A percentile compares a stretch with the other conserved stretches of the same genome.
Conservation (phyloP, 331 rosid genomes). For the Quercus phellos region DNA sequence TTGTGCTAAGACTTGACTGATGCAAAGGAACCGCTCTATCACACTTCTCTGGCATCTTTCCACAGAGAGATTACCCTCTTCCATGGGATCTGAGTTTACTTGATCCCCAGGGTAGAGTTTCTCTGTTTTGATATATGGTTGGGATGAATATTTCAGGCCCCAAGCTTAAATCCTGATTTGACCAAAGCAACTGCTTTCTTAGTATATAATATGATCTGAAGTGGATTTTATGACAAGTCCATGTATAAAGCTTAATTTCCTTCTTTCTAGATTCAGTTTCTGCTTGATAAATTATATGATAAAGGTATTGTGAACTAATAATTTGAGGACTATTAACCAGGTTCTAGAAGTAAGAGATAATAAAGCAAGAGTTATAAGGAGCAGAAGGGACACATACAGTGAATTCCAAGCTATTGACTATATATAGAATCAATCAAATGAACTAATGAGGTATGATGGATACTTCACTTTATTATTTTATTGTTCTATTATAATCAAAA, state of each 20-base stretch:
- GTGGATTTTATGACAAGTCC: neutral
- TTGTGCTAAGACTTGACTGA: neutral
- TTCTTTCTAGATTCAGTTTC: slow-evolving; percentile 1
- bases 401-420: slow-evolving; percentile 57
- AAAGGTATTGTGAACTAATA: slow-evolving; percentile 7
- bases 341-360: slow-evolving; percentile 71
- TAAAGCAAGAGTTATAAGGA: slow-evolving; percentile 67
- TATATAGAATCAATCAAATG: slow-evolving; percentile 27
- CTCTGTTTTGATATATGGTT: neutral
- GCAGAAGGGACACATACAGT: slow-evolving; percentile 44
- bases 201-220: neutral
- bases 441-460: slow-evolving; percentile 28
- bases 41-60: neutral
- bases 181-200: neutral
- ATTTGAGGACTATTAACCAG: slow-evolving; percentile 33
- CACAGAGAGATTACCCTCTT: neutral
- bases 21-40: neutral
- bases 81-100: neutral
- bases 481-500: slow-evolving; percentile 6
- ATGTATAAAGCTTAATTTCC: neutral
- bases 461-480: neutral
- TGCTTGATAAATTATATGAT: neutral
- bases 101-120: neutral
- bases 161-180: neutral
- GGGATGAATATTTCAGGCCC: neutral